These are phyloP conservation scores for Calocera cornea DNA, from an alignment of 768 basidiomycete genomes.

Conservation along the genomic window DNA sequence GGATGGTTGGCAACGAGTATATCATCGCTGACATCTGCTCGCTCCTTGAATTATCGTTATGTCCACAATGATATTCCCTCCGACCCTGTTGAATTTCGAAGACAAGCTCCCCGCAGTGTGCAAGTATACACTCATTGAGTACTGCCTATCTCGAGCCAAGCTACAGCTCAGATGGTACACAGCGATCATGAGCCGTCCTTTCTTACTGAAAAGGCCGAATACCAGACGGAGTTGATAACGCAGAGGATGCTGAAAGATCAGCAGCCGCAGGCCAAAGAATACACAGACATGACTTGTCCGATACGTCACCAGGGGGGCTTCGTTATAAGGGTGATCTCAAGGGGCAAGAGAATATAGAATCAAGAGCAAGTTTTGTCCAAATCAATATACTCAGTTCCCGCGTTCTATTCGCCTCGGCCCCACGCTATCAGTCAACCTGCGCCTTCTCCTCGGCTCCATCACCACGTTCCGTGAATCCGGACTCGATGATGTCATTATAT, in stretches of 20 bases:
- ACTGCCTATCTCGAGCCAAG: neutral
- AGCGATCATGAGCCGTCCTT: neutral
- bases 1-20: slow-evolving; percentile 12
- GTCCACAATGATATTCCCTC: neutral
- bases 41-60: slow-evolving; percentile 2
- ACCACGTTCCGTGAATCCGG: no score
- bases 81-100: neutral
- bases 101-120: neutral
- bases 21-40: slow-evolving; percentile 17
- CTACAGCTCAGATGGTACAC: neutral
- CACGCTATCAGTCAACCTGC: no score
- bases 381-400: no score
- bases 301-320: neutral
- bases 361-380: no score
- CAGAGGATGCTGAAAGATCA: no score
- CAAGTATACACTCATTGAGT: neutral
- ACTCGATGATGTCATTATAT: no score
- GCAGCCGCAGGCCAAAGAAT: no score
- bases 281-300: neutral
- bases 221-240: neutral
- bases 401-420: no score
- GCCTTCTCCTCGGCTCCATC: no score
- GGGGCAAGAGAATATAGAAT: no score
- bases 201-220: neutral
- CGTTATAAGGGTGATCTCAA: no score